Base-by-base conservation (phyloP, 192 early-diverging fungal genomes). In the Lobosporangium transversale region DNA sequence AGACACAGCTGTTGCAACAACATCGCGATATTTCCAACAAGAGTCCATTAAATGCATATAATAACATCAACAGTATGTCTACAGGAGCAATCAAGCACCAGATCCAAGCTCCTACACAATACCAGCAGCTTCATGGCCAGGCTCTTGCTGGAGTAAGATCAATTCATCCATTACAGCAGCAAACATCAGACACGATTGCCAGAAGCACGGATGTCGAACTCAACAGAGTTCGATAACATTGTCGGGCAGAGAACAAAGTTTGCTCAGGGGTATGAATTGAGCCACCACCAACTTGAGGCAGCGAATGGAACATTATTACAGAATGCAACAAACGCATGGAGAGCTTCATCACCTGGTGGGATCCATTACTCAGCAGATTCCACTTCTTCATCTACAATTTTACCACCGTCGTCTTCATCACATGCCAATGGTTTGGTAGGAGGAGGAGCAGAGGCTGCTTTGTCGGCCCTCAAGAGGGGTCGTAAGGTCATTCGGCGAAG, bases 401-500 rank as follows among this genome's bases (percentile, higher is more conserved):
- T n/a, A n/a, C n/a, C n/a, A n/a, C n/a, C n/a, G n/a, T n/a, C n/a
- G n/a, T n/a, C n/a, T n/a, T n/a, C n/a, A n/a, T n/a, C n/a, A n/a
- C n/a, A n/a, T n/a, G n/a, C n/a, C n/a, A n/a, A n/a, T n/a, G n/a
- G n/a, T n/a, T n/a, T 7, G 30, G 36, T 6, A 30, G 18, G 5
- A 20, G 14, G 9, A 26, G 18, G 30, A 30, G 9, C 10, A 15
- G 15, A 24, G 0, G 10, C 24, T 42, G 61, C 58, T 43, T 26
- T 40, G 10, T 58, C 62, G 10, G 61, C 61, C 3, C 33, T 74
- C 33, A 65, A 54, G 62, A 30, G 62, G 7, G 62, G 62, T 5
- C 62, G 62, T 0, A 74, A 66, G 51, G 70, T 66, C 4, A 66
- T 55, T 33, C 62, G 70, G 1, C 47, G 70, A 15, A 74, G 62